Percentiles rank a stretch among this genome's conserved stretches.
Conservation (phyloP, 108 stramenopile genomes). For the Conticribra weissflogii region DNA sequence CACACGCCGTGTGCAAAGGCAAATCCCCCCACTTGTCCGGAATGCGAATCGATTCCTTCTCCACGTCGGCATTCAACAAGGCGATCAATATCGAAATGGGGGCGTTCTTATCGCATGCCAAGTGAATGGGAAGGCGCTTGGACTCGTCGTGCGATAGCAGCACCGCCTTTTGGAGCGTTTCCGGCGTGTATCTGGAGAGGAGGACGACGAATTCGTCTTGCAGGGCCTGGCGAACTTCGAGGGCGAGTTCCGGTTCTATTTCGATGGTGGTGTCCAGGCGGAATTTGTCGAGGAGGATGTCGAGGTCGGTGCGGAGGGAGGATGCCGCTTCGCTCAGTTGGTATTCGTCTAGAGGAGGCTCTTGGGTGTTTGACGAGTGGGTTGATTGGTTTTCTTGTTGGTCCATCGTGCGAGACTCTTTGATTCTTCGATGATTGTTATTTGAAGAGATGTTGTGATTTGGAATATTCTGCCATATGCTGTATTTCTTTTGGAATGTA, state of each 20-base stretch:
- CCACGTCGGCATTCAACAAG: slow-evolving; percentile 54
- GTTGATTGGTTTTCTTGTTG: too few relatives aligned
- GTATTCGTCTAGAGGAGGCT: too few relatives aligned
- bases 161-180: slow-evolving; percentile 52
- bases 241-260: slow-evolving; percentile 16
- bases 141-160: slow-evolving; percentile 46
- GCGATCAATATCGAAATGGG: slow-evolving; percentile 58
- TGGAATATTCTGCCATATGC: too few relatives aligned
- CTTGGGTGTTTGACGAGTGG: too few relatives aligned
- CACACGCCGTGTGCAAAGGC: slow-evolving; percentile 43
- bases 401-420: too few relatives aligned
- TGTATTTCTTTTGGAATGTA: too few relatives aligned
- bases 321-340: not conserved
- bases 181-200: slow-evolving; percentile 46
- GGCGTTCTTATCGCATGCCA: slow-evolving; percentile 73
- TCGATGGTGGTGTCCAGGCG: slow-evolving; percentile 24
- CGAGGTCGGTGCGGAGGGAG: slow-evolving; percentile 23
- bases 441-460: too few relatives aligned
- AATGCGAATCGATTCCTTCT: slow-evolving; percentile 44
- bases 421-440: too few relatives aligned
- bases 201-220: slow-evolving; percentile 60
- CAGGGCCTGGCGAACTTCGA: slow-evolving; percentile 36
- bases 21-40: slow-evolving; percentile 68
- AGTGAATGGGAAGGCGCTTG: slow-evolving; percentile 58
- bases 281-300: slow-evolving; percentile 39